A percentile compares a stretch with the other conserved stretches of the same genome.
These are phyloP conservation scores for Colletotrichum cordylinicola DNA, from an alignment of 2,329 filamentous ascomycete genomes.

Conservation along the genomic window DNA sequence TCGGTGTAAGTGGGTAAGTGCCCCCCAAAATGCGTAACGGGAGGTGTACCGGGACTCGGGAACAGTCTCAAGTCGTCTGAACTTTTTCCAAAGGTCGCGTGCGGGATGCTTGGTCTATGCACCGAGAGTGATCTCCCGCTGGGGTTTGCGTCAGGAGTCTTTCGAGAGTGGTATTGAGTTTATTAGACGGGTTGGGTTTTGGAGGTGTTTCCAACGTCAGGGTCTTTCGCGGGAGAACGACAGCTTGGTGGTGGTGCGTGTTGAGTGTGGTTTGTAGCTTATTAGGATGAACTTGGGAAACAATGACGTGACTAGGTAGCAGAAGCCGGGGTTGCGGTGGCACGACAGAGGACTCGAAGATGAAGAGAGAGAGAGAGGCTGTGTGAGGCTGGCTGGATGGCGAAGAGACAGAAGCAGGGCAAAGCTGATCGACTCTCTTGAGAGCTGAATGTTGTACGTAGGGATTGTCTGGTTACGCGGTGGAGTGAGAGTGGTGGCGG, in stretches of 20 bases:
- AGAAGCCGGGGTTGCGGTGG: not conserved
- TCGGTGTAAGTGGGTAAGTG: not conserved
- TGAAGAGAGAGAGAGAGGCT: not conserved
- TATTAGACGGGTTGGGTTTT: not conserved
- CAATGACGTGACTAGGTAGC: not conserved
- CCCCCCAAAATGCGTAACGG: conserved; percentile 4
- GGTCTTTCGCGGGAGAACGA: not conserved
- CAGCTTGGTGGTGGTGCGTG: not conserved
- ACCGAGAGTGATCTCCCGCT: conserved; percentile 15
- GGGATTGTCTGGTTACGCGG: not conserved
- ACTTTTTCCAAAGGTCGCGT: not conserved
- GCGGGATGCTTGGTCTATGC: not conserved
- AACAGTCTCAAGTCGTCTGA: conserved; percentile 23
- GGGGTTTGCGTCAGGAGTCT: conserved; percentile 16
- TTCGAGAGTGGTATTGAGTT: conserved; percentile 3
- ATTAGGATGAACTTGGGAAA: conserved; percentile 1
- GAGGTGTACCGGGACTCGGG: conserved; percentile 14
- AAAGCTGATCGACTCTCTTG: not conserved
- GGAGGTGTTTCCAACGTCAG: not conserved
- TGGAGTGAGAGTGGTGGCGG: conserved; percentile 8
- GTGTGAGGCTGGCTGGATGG: not conserved
- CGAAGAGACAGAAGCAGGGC: not conserved
- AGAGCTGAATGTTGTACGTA: not conserved
- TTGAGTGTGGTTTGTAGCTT: not conserved
- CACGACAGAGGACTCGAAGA: not conserved